Evolutionary conservation across 2,329 filamentous ascomycete species (phyloP), one percentile per base, ranked within the genome.

Genomic region (Monilinia vaccinii-corymbosi): DNA sequence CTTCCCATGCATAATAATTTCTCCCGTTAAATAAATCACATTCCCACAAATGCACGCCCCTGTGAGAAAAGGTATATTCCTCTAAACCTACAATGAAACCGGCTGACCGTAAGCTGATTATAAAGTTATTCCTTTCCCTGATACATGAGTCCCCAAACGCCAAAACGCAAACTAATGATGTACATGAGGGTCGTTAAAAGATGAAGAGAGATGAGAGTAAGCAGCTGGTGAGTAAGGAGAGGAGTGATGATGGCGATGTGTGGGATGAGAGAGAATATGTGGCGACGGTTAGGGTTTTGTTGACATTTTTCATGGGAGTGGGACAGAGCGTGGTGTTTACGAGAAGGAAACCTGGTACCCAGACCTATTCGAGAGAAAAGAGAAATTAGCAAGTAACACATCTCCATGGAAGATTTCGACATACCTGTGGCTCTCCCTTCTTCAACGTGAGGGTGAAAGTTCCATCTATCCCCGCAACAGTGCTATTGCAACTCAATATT

Each of bases 261-360:
- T 55, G 51, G 18, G 51, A 45, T 44, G 51, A 44, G 4, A 44
- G 51, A 55, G 51, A 55, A 16, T 14, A 23, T 40, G 16, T 42
- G 38, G 18, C 18, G 11, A 32, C 23, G 44, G n/a, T 4, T 2
- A 42, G 38, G 18, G 58, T 48, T 60, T 60, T 60, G 44, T 60
- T 60, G 58, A 60, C 51, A 32, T 60, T 48, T 48, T 60, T 60
- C 58, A 60, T 56, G 2, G 50, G 32, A 1, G 28, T 36, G 11
- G 58, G 51, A 49, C 58, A 60, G 16, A 60, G 58, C 13, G 58
- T 60, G 32, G 58, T 60, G n/a, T 60, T 60, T 6, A 60, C 58
- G 18, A 60, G 44, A 46, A 56, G 50, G 13, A 8, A 8, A 5
- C 42, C 58, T 13, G 58, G 51, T 18, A 60, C 31, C 58, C 58